phyloP scores from a whole-genome alignment of 2,329 filamentous ascomycete genomes.

The Cryphonectria japonica region DNA sequence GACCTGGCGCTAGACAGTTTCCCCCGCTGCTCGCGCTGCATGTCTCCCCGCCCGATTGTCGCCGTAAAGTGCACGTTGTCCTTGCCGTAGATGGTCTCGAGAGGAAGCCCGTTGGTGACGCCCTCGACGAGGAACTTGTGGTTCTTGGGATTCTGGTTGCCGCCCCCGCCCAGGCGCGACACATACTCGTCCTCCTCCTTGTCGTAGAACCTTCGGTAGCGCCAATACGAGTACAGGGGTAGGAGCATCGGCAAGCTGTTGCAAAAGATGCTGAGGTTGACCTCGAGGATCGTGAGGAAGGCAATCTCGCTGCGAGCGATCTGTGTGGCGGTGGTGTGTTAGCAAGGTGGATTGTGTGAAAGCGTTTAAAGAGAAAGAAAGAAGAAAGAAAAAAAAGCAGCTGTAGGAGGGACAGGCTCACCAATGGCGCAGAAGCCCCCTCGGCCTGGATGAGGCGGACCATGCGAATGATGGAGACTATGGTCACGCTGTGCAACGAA shows the following conservation, averaged over 20 bases:
- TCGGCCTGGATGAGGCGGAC: background rate
- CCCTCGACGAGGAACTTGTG: conserved; percentile 20
- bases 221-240: conserved; percentile 25
- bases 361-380: no score
- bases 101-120: conserved; percentile 23
- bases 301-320: background rate
- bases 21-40: background rate
- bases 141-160: background rate
- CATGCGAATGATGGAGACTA: conserved; percentile 22
- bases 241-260: conserved; percentile 28
- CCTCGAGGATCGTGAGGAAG: conserved; percentile 19
- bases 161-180: conserved; percentile 17
- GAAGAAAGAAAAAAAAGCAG: background rate
- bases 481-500: conserved; percentile 11
- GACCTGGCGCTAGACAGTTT: background rate
- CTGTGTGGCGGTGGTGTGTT: background rate
- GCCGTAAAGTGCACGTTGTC: conserved; percentile 23
- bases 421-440: background rate
- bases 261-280: conserved; percentile 22
- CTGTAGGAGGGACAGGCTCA: background rate
- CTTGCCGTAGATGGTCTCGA: conserved; percentile 27
- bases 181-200: conserved; percentile 26
- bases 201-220: conserved; percentile 17
- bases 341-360: background rate
- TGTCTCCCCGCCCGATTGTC: conserved; percentile 19